Percentiles rank a stretch among this genome's conserved stretches.
Evolutionary conservation across 139 green algal species (phyloP).

Genomic region (Coelastrella sp.): DNA sequence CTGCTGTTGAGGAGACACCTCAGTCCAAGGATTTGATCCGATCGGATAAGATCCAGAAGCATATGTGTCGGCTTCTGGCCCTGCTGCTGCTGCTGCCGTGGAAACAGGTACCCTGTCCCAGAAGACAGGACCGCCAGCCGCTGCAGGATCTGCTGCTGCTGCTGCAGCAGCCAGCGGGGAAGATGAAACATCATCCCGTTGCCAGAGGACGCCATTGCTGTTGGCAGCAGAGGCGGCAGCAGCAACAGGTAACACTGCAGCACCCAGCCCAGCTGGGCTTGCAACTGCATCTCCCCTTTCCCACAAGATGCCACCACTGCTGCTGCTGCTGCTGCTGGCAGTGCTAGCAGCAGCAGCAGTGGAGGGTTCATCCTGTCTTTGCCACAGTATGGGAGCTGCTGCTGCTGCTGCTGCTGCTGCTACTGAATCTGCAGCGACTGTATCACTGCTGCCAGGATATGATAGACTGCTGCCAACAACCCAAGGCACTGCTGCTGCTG

Average conservation of each 20-base stretch:
- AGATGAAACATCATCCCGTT: background rate
- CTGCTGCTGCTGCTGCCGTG: background rate
- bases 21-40: background rate
- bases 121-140: background rate
- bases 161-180: background rate
- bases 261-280: background rate
- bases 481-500: constrained; percentile 14
- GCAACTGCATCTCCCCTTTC: background rate
- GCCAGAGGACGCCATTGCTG: background rate
- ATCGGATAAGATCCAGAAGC: background rate
- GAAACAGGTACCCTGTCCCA: background rate
- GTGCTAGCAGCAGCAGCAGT: background rate
- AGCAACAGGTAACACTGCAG: background rate
- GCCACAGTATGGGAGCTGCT: constrained; percentile 7
- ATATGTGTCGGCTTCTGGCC: background rate
- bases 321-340: background rate
- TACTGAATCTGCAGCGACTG: background rate
- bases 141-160: background rate
- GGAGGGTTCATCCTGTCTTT: background rate
- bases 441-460: background rate
- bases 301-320: background rate
- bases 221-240: background rate
- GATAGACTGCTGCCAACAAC: background rate
- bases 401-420: background rate
- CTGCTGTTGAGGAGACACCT: background rate